Evolutionary conservation across 306 rosid species (phyloP).

Genomic region (Vicia faba): DNA sequence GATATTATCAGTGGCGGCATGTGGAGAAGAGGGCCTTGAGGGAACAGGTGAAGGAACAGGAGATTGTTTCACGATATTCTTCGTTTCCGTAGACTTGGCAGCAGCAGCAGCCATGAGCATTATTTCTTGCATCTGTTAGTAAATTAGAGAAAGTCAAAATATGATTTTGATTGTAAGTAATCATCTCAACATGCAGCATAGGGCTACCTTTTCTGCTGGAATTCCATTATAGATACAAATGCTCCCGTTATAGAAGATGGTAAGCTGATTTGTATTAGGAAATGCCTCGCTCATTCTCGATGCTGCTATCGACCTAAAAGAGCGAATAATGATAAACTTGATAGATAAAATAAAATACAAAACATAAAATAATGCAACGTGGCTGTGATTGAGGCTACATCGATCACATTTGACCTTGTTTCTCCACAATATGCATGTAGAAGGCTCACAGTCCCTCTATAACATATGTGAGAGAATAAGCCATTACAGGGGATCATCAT

Average conservation of each 20-base stretch:
- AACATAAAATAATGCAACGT: background rate
- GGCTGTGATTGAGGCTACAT: background rate
- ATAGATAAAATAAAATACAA: background rate
- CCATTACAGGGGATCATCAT: background rate
- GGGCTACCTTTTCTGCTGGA: constrained; percentile 66
- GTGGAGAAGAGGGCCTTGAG: constrained; percentile 53
- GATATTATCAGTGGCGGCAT: constrained; percentile 39
- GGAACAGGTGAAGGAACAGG: constrained; percentile 48
- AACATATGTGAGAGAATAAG: background rate
- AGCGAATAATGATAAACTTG: background rate
- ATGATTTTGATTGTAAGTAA: constrained; percentile 7
- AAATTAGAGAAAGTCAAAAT: constrained; percentile 5
- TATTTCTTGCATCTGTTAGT: constrained; percentile 58
- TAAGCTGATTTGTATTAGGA: constrained; percentile 48
- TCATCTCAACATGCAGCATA: constrained; percentile 19
- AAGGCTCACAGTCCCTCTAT: background rate
- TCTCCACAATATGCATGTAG: background rate
- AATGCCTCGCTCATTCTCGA: constrained; percentile 42
- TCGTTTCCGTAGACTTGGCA: constrained; percentile 51
- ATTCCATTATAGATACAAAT: constrained; percentile 61
- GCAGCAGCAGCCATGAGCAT: constrained; percentile 57
- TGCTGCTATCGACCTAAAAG: constrained; percentile 42
- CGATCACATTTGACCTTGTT: background rate
- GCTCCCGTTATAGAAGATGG: constrained; percentile 65
- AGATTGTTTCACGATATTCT: constrained; percentile 43